Conservation (phyloP, 192 early-diverging fungal genomes). For the Coemansia sp. region DNA sequence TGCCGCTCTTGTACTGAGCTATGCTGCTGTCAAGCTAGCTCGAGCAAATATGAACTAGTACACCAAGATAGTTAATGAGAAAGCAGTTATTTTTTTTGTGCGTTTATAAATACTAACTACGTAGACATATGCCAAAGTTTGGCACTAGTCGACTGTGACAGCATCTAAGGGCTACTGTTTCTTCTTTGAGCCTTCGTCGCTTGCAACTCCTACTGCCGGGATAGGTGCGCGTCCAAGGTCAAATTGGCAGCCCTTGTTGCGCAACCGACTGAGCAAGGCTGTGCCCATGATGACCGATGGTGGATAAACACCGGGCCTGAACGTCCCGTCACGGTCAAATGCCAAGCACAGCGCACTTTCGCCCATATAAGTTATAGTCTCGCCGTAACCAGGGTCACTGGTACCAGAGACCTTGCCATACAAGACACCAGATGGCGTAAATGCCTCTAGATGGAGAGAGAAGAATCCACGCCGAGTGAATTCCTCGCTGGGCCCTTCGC, state of each 20-base stretch:
- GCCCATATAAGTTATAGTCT: slow-evolving; percentile 75
- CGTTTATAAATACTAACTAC: neutral
- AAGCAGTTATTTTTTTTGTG: neutral
- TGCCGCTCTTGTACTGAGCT: slow-evolving; percentile 24
- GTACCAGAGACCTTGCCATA: slow-evolving; percentile 54
- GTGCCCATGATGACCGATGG: slow-evolving; percentile 79
- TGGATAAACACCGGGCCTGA: slow-evolving; percentile 73
- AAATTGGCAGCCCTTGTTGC: slow-evolving; percentile 60
- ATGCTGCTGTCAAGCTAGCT: slow-evolving; percentile 24
- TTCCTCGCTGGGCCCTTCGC: slow-evolving; percentile 68
- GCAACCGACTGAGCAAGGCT: slow-evolving; percentile 64
- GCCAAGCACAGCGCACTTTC: slow-evolving; percentile 78
- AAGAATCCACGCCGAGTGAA: slow-evolving; percentile 54
- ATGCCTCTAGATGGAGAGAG: slow-evolving; percentile 41
- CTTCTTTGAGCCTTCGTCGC: slow-evolving; percentile 8
- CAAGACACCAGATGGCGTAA: slow-evolving; percentile 17
- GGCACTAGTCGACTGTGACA: neutral
- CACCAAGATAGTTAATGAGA: neutral
- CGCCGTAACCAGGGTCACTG: slow-evolving; percentile 80
- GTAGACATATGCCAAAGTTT: neutral
- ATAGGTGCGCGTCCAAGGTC: slow-evolving; percentile 27
- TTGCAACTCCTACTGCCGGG: neutral
- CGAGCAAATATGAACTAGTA: slow-evolving; percentile 8
- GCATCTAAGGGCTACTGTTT: neutral
- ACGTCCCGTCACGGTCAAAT: slow-evolving; percentile 55